These are phyloP conservation scores for Endogone sp. DNA, from an alignment of 192 early-diverging fungal genomes.

Conservation along the genomic window DNA sequence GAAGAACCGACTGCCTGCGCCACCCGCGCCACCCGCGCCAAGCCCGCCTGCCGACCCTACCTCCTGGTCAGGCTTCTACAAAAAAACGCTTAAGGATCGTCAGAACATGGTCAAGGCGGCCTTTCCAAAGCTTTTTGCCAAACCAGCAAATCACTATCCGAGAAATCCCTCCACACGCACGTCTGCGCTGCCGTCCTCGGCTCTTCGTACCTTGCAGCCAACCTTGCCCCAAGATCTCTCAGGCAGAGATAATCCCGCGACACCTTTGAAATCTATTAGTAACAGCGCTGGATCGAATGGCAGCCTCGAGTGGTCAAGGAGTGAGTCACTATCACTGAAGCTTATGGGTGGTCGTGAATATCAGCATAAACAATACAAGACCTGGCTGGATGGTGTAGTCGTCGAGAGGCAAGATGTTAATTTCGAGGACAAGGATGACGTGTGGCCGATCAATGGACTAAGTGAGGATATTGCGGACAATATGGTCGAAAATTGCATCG, in stretches of 20 bases:
- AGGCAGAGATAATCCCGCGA: not conserved
- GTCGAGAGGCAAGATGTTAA: conserved; percentile 20
- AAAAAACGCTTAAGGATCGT: conserved; percentile 68
- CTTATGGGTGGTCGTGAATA: conserved; percentile 20
- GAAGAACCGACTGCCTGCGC: not conserved
- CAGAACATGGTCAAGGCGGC: conserved; percentile 58
- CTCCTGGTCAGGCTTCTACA: conserved; percentile 73
- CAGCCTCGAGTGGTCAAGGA: conserved; percentile 21
- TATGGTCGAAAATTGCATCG: conserved; percentile 78
- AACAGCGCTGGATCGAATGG: conserved; percentile 8
- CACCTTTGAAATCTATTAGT: not conserved
- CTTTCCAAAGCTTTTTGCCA: conserved; percentile 52
- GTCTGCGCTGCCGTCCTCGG: conserved; percentile 29
- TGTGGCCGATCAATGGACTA: conserved; percentile 58
- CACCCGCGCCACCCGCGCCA: not conserved
- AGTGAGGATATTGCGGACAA: conserved; percentile 67
- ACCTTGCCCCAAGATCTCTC: conserved; percentile 15
- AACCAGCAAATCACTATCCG: too few relatives aligned
- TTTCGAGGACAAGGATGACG: not conserved
- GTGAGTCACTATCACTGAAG: conserved; percentile 21
- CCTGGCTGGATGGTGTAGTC: conserved; percentile 26
- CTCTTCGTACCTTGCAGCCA: conserved; percentile 27
- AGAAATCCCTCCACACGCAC: too few relatives aligned
- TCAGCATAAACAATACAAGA: conserved; percentile 14
- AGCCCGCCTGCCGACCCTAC: conserved; percentile 23